phyloP scores from a whole-genome alignment of 139 green algal species.

The Edaphochlamys debaryana region DNA sequence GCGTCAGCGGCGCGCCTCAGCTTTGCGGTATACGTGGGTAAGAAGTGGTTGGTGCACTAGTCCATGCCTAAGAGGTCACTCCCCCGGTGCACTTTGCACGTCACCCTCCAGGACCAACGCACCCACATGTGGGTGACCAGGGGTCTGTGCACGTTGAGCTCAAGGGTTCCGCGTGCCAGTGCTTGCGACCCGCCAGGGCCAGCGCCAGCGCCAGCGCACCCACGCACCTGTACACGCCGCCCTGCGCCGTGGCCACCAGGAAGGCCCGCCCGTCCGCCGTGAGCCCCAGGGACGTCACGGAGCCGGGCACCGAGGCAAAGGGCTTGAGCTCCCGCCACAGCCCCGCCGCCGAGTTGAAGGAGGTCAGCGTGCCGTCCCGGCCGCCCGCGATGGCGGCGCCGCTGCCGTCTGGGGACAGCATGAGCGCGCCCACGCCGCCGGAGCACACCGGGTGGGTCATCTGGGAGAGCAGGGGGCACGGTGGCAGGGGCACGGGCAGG shows the following conservation, averaged over 20 bases:
- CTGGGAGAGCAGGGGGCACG: conserved; percentile 2
- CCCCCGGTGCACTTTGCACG: too few relatives aligned
- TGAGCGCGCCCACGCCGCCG: conserved; percentile 48
- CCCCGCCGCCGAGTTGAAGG: conserved; percentile 10
- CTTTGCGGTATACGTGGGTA: too few relatives aligned
- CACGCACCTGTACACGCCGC: conserved; percentile 46
- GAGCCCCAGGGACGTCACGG: conserved; percentile 48
- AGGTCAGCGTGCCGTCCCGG: conserved; percentile 28
- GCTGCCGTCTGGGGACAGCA: conserved; percentile 3
- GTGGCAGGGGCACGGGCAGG: not conserved
- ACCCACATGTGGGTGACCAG: too few relatives aligned
- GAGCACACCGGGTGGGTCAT: conserved; percentile 52
- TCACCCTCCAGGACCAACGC: too few relatives aligned
- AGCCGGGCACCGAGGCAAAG: conserved; percentile 48
- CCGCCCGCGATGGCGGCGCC: not conserved
- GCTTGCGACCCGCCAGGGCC: too few relatives aligned
- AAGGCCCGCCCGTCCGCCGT: conserved; percentile 41
- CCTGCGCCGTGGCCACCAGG: conserved; percentile 52
- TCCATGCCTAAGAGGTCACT: too few relatives aligned
- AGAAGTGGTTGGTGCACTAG: too few relatives aligned
- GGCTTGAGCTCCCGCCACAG: conserved; percentile 55
- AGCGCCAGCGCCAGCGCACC: too few relatives aligned
- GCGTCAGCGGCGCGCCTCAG: too few relatives aligned
- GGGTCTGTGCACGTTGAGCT: too few relatives aligned
- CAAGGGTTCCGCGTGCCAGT: too few relatives aligned